These are phyloP conservation scores for Cutaneotrichosporon daszewskae DNA, from an alignment of 1,284 basidiomycete genomes.

Conservation along the genomic window DNA sequence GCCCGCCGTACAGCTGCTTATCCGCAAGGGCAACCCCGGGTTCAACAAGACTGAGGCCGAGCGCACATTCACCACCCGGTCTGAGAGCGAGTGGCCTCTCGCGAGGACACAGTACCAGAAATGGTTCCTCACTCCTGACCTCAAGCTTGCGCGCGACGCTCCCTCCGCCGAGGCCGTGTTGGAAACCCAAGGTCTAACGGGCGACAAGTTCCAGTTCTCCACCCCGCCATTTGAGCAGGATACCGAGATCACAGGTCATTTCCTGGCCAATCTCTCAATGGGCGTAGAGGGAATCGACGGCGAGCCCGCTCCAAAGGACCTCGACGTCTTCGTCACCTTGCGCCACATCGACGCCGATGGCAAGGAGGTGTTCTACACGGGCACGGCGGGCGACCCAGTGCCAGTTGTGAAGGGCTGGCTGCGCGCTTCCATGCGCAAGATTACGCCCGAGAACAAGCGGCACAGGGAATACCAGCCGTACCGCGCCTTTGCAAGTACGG, in stretches of 20 bases:
- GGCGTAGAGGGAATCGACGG: slow-evolving; percentile 20
- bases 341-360: slow-evolving; percentile 35
- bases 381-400: slow-evolving; percentile 38
- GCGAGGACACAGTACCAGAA: slow-evolving; percentile 31
- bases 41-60: slow-evolving; percentile 38
- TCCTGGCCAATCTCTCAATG: slow-evolving; percentile 26
- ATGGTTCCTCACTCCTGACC: slow-evolving; percentile 23
- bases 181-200: slow-evolving; percentile 19
- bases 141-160: not conserved
- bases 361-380: slow-evolving; percentile 40
- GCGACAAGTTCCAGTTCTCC: slow-evolving; percentile 21
- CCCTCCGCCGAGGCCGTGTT: slow-evolving; percentile 3
- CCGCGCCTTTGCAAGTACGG: slow-evolving; percentile 31
- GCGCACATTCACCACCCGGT: slow-evolving; percentile 24
- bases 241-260: slow-evolving; percentile 41
- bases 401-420: slow-evolving; percentile 41
- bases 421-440: slow-evolving; percentile 32
- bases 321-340: slow-evolving; percentile 40
- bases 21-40: slow-evolving; percentile 39
- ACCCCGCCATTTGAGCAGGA: slow-evolving; percentile 23
- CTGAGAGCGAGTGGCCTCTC: slow-evolving; percentile 34
- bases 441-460: slow-evolving; percentile 23
- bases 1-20: slow-evolving; percentile 32
- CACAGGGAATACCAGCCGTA: slow-evolving; percentile 30
- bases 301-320: slow-evolving; percentile 29